These are phyloP conservation scores for Nelumbo lutea DNA, from an alignment of 164 flowering plant genomes.

Conservation along the genomic window DNA sequence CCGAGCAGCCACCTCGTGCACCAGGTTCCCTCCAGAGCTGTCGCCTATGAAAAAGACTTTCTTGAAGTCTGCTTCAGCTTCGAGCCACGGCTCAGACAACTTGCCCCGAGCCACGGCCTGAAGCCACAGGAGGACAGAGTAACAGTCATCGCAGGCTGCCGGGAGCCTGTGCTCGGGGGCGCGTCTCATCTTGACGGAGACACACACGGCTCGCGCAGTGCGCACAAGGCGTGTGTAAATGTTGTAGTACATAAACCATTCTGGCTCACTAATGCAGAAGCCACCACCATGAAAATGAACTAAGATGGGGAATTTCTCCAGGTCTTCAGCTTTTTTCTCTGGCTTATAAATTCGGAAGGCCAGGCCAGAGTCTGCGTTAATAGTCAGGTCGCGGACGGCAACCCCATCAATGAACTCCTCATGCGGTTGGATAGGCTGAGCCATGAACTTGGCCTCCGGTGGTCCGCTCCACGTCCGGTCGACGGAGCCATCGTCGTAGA, in stretches of 20 bases:
- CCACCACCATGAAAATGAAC: conserved; percentile 87
- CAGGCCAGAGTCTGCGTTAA: conserved; percentile 27
- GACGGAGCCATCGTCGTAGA: conserved; percentile 62
- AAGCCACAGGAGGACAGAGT: conserved; percentile 62
- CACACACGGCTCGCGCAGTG: conserved; percentile 31
- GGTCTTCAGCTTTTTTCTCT: conserved; percentile 15
- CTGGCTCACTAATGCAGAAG: conserved; percentile 68
- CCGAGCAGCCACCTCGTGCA: conserved; percentile 59
- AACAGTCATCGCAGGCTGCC: conserved; percentile 56
- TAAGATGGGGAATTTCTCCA: conserved; percentile 44
- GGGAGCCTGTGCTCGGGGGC: conserved; percentile 88
- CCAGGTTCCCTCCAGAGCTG: conserved; percentile 77
- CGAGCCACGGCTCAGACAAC: conserved; percentile 38
- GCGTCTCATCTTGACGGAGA: conserved; percentile 50
- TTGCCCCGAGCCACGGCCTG: conserved; percentile 31
- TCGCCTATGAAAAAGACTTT: conserved; percentile 78
- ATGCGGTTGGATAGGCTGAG: conserved; percentile 46
- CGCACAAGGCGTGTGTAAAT: conserved; percentile 45
- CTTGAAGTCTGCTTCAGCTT: conserved; percentile 39
- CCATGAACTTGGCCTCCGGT: conserved; percentile 53
- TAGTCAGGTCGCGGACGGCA: conserved; percentile 40
- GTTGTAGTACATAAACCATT: conserved; percentile 64
- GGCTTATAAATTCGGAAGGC: conserved; percentile 56
- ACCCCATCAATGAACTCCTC: conserved; percentile 51
- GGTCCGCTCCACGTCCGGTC: conserved; percentile 76